phyloP scores from a whole-genome alignment of 805 yeast genomes.

The Starmerella etchellsii region DNA sequence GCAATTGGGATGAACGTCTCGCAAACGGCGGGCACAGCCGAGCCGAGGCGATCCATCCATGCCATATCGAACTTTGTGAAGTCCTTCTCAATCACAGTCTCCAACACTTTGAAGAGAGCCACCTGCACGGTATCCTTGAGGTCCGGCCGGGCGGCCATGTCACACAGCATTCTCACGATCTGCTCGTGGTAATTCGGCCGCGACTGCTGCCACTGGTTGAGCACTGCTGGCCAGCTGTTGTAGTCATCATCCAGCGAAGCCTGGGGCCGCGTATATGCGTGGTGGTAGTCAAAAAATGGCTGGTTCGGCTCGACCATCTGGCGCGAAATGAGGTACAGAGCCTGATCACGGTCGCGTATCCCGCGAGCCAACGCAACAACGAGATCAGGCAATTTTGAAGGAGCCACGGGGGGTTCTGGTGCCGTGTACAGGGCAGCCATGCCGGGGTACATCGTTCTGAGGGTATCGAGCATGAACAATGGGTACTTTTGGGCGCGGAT shows the following conservation, averaged over 20 bases:
- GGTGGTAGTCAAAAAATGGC: conserved; percentile 5
- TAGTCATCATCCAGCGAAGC: no score
- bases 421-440: not conserved
- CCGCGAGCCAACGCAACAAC: not conserved
- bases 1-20: conserved; percentile 11
- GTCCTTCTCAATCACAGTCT: not conserved
- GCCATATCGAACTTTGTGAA: not conserved
- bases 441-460: conserved; percentile 2
- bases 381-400: not conserved
- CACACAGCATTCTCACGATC: conserved; percentile 1
- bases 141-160: conserved; percentile 3
- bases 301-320: conserved; percentile 6
- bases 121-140: conserved; percentile 6
- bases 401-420: not conserved
- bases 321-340: conserved; percentile 9
- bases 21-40: conserved; percentile 8
- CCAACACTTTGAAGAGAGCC: conserved; percentile 9
- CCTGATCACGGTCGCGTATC: conserved; percentile 1
- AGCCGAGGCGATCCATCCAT: conserved; percentile 9
- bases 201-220: not conserved
- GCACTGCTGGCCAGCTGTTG: not conserved
- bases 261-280: conserved; percentile 1
- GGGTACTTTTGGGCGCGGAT: conserved; percentile 7
- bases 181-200: not conserved
- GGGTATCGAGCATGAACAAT: conserved; percentile 4